Evolutionary conservation across 352 stramenopile species (phyloP), one percentile per base, ranked within the genome.

Genomic region (Phytopythium mirpurense): DNA sequence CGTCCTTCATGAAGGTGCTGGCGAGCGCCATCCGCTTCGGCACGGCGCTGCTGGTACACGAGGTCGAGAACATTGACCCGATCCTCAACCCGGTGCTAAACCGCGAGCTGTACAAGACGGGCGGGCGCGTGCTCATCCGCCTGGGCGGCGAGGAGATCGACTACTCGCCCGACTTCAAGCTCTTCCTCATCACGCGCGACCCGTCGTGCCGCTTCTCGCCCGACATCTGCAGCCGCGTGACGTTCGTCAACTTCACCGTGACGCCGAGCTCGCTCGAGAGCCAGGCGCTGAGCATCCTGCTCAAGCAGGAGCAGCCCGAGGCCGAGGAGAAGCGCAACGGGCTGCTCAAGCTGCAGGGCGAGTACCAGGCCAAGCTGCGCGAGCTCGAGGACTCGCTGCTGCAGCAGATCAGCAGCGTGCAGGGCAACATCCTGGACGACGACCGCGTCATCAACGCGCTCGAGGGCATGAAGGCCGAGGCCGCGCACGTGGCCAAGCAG

Each of bases 11-110:
- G 82, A 99, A 99, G 69, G 98, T 98, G n/a, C 74, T 99, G 21
- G 96, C 96, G n/a, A 98, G 95, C 62, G 96, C 97, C 26, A 97
- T 99, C 72, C 96, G 98, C 37, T 99, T 99, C 67, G 98, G 98
- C 36, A 99, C 95, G 26, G 93, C 97, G 34, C 74, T 99, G 32
- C 68, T 99, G 14, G 97, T 99, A 24, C 95, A 99, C 61, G 98
- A 99, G 69, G 97, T 99, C 19, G 97, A 99, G 65, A 98, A 96
- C 49, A 96, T 99, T 44, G 98, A 99, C 70, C 97, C 98, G 43
- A 96, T 99, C 29, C 62, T 99, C 52, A 99, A 99, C 70, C 98
- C 98, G 27, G 92, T 99, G 31, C 68, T 99, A 50, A 99, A 99
- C 67, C 94, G 95, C 43, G 97, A 99, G 69, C 82, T 99, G 44